Percentiles rank a stretch among this genome's conserved stretches.
Conservation (phyloP, 805 yeast species). For the Tetrapisispora phaffii region DNA sequence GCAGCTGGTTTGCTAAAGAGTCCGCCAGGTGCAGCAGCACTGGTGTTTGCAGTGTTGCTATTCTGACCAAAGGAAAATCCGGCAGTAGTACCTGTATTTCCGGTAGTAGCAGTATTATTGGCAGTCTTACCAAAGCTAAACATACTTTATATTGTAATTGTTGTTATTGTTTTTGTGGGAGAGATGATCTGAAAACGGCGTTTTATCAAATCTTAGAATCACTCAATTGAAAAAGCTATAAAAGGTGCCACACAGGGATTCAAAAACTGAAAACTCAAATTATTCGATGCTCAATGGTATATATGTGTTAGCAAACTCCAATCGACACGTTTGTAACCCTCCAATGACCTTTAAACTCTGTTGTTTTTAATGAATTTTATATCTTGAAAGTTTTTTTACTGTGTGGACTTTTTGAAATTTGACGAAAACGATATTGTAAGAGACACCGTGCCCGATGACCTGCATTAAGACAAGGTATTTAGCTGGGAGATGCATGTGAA, state of each 20-base stretch:
- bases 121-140: background rate
- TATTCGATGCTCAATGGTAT: too few species aligned
- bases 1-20: slow-evolving; percentile 19
- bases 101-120: background rate
- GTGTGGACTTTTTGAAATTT: background rate
- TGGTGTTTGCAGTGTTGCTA: slow-evolving; percentile 3
- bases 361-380: too few species aligned
- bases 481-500: too few species aligned
- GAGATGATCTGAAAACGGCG: background rate
- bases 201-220: too few species aligned
- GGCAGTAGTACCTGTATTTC: slow-evolving; percentile 4
- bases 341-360: too few species aligned
- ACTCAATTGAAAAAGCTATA: too few species aligned
- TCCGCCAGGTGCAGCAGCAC: slow-evolving; percentile 6
- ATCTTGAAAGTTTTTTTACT: background rate
- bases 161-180: background rate
- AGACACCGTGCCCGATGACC: background rate
- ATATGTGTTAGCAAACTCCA: too few species aligned
- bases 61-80: slow-evolving; percentile 15
- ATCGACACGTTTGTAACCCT: too few species aligned
- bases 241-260: too few species aligned
- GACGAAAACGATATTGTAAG: background rate
- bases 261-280: too few species aligned
- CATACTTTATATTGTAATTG: background rate
- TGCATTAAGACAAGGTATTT: too few species aligned